Evolutionary conservation across 805 yeast genomes (phyloP).

Genomic region (Candida dendrica): DNA sequence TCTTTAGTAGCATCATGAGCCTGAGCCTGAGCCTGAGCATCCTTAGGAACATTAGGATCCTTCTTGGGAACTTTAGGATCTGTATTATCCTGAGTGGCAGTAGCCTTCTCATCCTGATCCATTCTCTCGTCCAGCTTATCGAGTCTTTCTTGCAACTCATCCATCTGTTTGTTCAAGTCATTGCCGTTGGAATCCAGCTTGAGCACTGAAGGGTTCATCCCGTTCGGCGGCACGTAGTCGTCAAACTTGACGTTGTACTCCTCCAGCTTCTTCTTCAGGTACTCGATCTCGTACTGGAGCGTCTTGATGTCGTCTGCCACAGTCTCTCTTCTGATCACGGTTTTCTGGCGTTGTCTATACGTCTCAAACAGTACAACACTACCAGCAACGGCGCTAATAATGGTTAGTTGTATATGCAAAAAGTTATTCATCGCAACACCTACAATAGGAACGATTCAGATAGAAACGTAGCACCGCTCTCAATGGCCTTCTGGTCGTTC

Average conservation of each 20-base stretch:
- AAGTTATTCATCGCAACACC: too few species aligned
- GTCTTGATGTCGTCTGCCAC: slow-evolving; percentile 67
- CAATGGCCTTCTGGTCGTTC: slow-evolving; percentile 76
- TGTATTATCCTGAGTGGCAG: not conserved
- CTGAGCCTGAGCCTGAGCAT: too few species aligned
- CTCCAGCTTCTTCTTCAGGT: slow-evolving; percentile 41
- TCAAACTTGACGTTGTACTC: slow-evolving; percentile 35
- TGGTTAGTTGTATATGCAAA: too few species aligned
- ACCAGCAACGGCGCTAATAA: slow-evolving; percentile 59
- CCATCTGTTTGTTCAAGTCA: not conserved
- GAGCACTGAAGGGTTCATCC: slow-evolving; percentile 37
- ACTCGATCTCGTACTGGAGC: slow-evolving; percentile 64
- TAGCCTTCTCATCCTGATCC: not conserved
- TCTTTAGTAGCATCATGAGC: too few species aligned
- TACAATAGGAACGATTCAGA: slow-evolving; percentile 68
- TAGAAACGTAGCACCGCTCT: slow-evolving; percentile 71
- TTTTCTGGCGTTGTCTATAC: slow-evolving; percentile 59
- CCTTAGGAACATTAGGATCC: too few species aligned
- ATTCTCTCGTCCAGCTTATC: not conserved
- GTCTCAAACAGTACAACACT: slow-evolving; percentile 67
- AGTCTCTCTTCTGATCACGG: slow-evolving; percentile 49
- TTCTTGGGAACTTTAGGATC: too few species aligned
- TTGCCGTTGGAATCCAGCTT: slow-evolving; percentile 24
- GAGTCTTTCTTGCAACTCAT: not conserved
- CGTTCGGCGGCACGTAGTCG: slow-evolving; percentile 43